Conservation (phyloP, 768 basidiomycete genomes). For the Mycena metata region DNA sequence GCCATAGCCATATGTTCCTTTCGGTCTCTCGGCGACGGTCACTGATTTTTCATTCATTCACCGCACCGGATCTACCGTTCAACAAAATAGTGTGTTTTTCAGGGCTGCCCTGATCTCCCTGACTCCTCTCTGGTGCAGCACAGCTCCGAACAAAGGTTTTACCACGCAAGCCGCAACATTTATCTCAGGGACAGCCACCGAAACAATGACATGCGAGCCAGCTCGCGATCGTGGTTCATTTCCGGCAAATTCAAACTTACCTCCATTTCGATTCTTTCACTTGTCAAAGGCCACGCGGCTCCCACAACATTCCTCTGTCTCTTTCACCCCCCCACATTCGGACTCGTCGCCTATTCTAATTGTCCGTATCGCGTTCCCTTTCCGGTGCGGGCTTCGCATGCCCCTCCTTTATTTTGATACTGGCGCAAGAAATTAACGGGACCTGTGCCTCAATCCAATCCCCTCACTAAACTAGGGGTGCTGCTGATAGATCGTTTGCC, state of each 20-base stretch:
- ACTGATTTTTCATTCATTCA: neutral
- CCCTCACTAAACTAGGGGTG: neutral
- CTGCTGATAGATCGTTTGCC: neutral
- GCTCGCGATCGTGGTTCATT: slow-evolving; percentile 18
- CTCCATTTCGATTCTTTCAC: neutral
- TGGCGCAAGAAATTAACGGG: neutral
- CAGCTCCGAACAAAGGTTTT: neutral
- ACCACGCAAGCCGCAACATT: neutral
- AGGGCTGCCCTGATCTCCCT: slow-evolving; percentile 34
- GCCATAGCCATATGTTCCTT: neutral
- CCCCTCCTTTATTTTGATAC: neutral
- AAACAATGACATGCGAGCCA: neutral
- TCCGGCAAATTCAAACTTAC: slow-evolving; percentile 13
- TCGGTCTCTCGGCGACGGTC: too few species aligned
- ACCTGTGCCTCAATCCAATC: neutral
- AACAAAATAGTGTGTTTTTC: slow-evolving; percentile 16
- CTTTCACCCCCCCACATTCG: slow-evolving; percentile 22
- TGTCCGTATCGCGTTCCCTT: neutral
- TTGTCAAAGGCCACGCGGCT: neutral
- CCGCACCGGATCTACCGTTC: slow-evolving; percentile 9
- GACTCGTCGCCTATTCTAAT: neutral
- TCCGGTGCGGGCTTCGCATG: too few species aligned
- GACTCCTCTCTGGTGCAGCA: neutral
- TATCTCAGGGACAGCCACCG: slow-evolving; percentile 18
- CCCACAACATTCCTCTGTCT: neutral